phyloP scores from a whole-genome alignment of 2,329 filamentous ascomycete species.

The Penicillium sp. region DNA sequence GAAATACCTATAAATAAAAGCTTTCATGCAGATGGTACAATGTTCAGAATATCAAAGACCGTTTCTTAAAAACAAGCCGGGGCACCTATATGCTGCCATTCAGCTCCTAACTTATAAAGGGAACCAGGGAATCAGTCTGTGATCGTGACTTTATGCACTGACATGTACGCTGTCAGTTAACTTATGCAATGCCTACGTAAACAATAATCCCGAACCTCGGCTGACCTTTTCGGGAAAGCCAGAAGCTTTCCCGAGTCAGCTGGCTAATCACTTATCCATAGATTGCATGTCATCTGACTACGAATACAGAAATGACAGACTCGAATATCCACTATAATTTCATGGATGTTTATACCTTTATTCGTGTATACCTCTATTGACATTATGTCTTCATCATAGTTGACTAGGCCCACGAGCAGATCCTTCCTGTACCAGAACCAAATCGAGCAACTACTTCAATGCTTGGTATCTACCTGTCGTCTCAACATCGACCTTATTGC shows the following conservation, averaged over 20 bases:
- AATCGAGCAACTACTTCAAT: background rate
- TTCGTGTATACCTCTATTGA: background rate
- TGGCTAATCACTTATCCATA: too few species aligned
- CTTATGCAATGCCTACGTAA: too few species aligned
- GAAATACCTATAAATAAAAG: too few species aligned
- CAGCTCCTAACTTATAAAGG: too few species aligned
- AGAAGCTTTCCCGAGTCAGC: background rate
- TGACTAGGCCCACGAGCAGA: constrained; percentile 1
- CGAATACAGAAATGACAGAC: background rate
- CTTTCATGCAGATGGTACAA: too few species aligned
- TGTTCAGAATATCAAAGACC: too few species aligned
- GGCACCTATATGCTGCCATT: too few species aligned
- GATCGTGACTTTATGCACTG: too few species aligned
- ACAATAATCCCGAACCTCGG: background rate
- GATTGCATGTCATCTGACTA: background rate
- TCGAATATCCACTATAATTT: background rate
- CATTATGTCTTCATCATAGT: background rate
- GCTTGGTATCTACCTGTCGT: background rate
- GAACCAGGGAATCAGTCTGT: too few species aligned
- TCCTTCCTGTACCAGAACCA: background rate
- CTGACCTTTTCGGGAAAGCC: background rate
- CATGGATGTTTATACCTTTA: background rate
- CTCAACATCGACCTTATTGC: background rate
- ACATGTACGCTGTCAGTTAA: too few species aligned
- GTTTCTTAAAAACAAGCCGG: too few species aligned